Conservation (phyloP, 2,329 filamentous ascomycete genomes). For the Fusarium solani-melongenae region DNA sequence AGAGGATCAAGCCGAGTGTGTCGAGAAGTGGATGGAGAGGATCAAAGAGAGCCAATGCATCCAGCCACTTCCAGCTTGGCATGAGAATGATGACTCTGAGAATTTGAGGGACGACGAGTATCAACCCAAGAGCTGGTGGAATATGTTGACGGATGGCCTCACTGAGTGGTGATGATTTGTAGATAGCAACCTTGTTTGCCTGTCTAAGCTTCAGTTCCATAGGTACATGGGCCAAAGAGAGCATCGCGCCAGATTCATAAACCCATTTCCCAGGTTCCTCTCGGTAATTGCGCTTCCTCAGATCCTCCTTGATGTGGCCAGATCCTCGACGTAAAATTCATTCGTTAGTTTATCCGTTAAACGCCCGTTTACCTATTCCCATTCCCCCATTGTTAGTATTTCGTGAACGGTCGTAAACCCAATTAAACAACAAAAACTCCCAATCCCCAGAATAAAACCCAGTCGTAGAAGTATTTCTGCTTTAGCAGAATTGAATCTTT, state of each 20-base stretch:
- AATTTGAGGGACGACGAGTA: slow-evolving; percentile 5
- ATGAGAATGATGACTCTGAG: slow-evolving; percentile 10
- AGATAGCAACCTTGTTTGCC: not conserved
- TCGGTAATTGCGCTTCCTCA: not conserved
- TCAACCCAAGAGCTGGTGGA: slow-evolving; percentile 20
- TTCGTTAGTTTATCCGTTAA: not conserved
- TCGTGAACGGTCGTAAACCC: not conserved
- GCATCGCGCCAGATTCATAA: not conserved
- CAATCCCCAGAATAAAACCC: not conserved
- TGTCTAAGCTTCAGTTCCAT: not conserved
- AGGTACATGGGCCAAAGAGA: slow-evolving; percentile 3
- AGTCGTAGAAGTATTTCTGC: not conserved
- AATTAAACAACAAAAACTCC: not conserved
- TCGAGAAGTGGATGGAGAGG: slow-evolving; percentile 6
- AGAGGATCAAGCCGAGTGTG: not conserved
- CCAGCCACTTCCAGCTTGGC: slow-evolving; percentile 28
- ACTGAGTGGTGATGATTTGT: slow-evolving; percentile 2
- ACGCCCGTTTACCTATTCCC: not conserved
- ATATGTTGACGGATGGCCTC: slow-evolving; percentile 16
- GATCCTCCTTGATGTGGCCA: not conserved
- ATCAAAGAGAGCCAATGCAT: not conserved
- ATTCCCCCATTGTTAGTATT: slow-evolving; percentile 2
- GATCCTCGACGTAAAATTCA: not conserved
- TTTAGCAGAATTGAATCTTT: slow-evolving; percentile 9
- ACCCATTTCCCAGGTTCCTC: not conserved